Base-by-base conservation (phyloP, 176 grass and related monocot genomes). In the Avena insularis region DNA sequence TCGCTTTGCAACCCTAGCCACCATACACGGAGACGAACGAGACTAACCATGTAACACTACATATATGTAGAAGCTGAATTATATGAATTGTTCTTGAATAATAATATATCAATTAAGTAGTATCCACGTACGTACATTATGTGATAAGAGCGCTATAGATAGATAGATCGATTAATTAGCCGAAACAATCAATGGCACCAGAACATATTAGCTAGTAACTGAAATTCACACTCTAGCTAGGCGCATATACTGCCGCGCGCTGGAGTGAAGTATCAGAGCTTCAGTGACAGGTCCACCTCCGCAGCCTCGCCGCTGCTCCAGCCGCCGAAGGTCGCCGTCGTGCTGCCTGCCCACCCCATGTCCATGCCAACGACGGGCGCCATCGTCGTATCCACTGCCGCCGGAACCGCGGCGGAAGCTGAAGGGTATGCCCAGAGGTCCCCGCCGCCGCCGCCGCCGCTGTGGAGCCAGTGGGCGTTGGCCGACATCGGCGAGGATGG, bases 231-330 rank as follows among this genome's bases (percentile, higher is more conserved):
- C 46, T 9, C 46, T 9, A 4, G 62, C 62, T 65, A 57, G 17
- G 38, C 19, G 6, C 46, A 80, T 36, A 8, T 16, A 12, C 14
- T 33, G 25, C 48, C 48, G 48, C 25, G 29, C 29, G 29, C 29
- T 29, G 29, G 50, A 77, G 31, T 56, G 50, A 51, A 2, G 6
- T 35, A 84, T 91, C 85, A 88, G 46, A 91, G 90, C 86, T 56
- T 91, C 12, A 91, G 90, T 9, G 90, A 91, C 79, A 91, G 35
- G 56, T 91, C 90, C 71, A 91, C 82, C 78, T 91, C 90, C 55
- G 85, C 90, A 51, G 55, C 64, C 71, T 29, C 65, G 9, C 82
- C 78, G 31, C 71, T 5, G 55, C 16, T 57, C 55, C 15, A 57
- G 55, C 17, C 16, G 6, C 55, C 6, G 17, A 17, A 17, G 17